These are phyloP conservation scores for Kregervanrija delftensis DNA, from an alignment of 805 yeast species.

Conservation along the genomic window DNA sequence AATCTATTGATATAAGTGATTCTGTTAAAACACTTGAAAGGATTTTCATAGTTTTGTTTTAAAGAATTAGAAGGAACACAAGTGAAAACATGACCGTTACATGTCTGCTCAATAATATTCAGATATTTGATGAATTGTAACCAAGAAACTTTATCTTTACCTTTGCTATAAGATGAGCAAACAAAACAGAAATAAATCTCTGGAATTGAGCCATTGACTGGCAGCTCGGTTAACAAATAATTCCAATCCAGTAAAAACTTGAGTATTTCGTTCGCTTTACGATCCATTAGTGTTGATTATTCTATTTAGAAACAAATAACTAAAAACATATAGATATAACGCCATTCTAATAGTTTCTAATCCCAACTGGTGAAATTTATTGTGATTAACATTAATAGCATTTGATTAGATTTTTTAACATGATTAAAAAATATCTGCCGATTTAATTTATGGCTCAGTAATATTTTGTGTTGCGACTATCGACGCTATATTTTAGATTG, in stretches of 20 bases:
- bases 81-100: slow-evolving; percentile 15
- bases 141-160: slow-evolving; percentile 30
- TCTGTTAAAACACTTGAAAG: slow-evolving; percentile 21
- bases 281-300: slow-evolving; percentile 16
- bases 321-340: neutral
- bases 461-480: too few relatives aligned
- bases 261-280: slow-evolving; percentile 23
- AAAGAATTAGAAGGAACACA: slow-evolving; percentile 22
- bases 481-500: too few relatives aligned
- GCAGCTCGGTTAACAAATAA: slow-evolving; percentile 21
- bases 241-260: slow-evolving; percentile 27
- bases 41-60: slow-evolving; percentile 18
- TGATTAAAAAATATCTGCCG: neutral
- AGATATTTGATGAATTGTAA: slow-evolving; percentile 25
- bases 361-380: neutral
- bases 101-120: slow-evolving; percentile 17
- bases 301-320: neutral
- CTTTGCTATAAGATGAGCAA: slow-evolving; percentile 23
- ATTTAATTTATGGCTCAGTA: too few relatives aligned
- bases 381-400: too few relatives aligned
- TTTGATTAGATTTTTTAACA: slow-evolving; percentile 3
- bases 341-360: neutral
- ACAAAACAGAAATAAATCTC: slow-evolving; percentile 28
- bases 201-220: slow-evolving; percentile 25
- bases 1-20: slow-evolving; percentile 23